Evolutionary conservation across 495 filamentous ascomycete genomes (phyloP).

Genomic region (Penicillium fimorum): DNA sequence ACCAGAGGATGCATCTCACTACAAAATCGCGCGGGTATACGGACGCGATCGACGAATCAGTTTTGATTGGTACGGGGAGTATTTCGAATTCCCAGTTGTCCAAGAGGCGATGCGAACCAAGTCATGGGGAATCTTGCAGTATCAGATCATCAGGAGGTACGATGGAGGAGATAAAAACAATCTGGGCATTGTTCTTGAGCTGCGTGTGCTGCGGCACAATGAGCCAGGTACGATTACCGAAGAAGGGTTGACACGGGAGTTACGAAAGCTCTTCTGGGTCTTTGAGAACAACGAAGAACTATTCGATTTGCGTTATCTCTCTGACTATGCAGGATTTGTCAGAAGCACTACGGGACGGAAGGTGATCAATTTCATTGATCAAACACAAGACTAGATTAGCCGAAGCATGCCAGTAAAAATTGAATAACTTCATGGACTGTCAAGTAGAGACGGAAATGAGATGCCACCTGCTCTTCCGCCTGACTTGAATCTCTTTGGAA

Average conservation of each 20-base stretch:
- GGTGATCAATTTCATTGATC: conserved; percentile 10
- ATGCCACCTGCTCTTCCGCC: no score
- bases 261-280: conserved; percentile 5
- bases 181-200: background rate
- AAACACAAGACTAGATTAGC: conserved; percentile 4
- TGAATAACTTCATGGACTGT: no score
- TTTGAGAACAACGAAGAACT: conserved; percentile 4
- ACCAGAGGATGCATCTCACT: conserved; percentile 6
- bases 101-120: conserved; percentile 10
- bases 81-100: conserved; percentile 24
- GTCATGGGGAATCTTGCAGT: conserved; percentile 26
- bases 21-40: conserved; percentile 21
- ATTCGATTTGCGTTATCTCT: background rate
- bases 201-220: conserved; percentile 8
- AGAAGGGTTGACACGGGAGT: conserved; percentile 14
- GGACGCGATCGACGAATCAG: conserved; percentile 32
- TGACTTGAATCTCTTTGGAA: no score
- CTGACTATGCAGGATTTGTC: background rate
- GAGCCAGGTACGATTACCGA: conserved; percentile 27
- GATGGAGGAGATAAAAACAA: background rate
- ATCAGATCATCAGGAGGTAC: conserved; percentile 27
- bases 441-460: background rate
- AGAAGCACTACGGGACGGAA: conserved; percentile 9
- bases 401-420: no score
- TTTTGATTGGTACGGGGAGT: conserved; percentile 29